phyloP scores from a whole-genome alignment of 2,329 filamentous ascomycete species.

The Chrysoporthe cubensis region DNA sequence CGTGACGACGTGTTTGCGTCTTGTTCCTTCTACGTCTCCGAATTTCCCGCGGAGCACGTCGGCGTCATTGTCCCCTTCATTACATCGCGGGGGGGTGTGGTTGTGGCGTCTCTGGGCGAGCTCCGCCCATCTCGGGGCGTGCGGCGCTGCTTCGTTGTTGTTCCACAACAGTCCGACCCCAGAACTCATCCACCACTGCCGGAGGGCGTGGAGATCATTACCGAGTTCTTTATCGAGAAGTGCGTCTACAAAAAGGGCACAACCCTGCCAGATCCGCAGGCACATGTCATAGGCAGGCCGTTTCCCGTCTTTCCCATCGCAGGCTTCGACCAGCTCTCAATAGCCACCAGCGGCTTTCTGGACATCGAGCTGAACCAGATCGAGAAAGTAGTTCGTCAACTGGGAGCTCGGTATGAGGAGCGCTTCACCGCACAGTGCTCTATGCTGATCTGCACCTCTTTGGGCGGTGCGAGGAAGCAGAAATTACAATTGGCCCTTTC shows the following conservation, averaged over 20 bases:
- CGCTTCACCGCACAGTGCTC: slow-evolving; percentile 72
- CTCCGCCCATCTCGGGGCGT: slow-evolving; percentile 38
- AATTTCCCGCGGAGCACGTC: slow-evolving; percentile 59
- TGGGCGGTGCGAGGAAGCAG: slow-evolving; percentile 63
- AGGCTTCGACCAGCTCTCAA: slow-evolving; percentile 70
- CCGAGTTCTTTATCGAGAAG: slow-evolving; percentile 91
- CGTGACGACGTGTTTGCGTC: slow-evolving; percentile 54
- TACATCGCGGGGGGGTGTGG: slow-evolving; percentile 50
- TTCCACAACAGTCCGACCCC: slow-evolving; percentile 56
- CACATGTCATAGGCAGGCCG: slow-evolving; percentile 76
- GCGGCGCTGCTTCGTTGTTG: slow-evolving; percentile 53
- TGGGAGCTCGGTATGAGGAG: slow-evolving; percentile 83
- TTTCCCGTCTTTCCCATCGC: slow-evolving; percentile 71
- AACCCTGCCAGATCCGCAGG: slow-evolving; percentile 61
- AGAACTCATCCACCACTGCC: slow-evolving; percentile 47
- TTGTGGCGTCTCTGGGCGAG: slow-evolving; percentile 49
- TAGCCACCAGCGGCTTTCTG: slow-evolving; percentile 82
- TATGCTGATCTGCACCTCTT: slow-evolving; percentile 73
- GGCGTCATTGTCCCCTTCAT: slow-evolving; percentile 53
- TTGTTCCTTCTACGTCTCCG: slow-evolving; percentile 63
- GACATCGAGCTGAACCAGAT: slow-evolving; percentile 87
- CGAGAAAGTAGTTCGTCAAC: slow-evolving; percentile 72
- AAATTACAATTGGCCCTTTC: slow-evolving; percentile 79
- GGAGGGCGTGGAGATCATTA: slow-evolving; percentile 61
- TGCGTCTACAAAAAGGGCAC: slow-evolving; percentile 79